A percentile compares a stretch with the other conserved stretches of the same genome.
These are phyloP conservation scores for Blastobotrys parvus DNA, from an alignment of 805 yeast genomes.

Conservation along the genomic window DNA sequence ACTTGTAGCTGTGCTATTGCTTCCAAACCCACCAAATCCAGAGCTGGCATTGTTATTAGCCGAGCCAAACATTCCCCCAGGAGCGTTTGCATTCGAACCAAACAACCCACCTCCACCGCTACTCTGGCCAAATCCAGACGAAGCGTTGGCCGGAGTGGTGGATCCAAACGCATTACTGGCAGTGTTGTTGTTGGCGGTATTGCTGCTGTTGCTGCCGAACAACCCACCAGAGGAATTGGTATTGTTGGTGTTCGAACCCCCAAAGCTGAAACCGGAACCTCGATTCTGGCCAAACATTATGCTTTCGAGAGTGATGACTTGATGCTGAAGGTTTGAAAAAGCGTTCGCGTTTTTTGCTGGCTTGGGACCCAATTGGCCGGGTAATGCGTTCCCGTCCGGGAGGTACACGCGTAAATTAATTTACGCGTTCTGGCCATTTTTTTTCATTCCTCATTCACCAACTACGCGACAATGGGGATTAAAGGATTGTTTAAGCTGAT, in stretches of 20 bases:
- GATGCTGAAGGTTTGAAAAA: no score
- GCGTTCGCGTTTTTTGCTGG: no score
- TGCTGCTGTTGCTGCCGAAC: conserved; percentile 16
- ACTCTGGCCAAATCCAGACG: conserved; percentile 14
- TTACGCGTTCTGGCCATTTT: no score
- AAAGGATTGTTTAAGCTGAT: conserved; percentile 70
- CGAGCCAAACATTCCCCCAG: conserved; percentile 16
- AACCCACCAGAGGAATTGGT: conserved; percentile 14
- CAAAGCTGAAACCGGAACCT: conserved; percentile 12
- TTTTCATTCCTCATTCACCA: no score
- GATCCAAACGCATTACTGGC: conserved; percentile 21
- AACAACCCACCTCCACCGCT: conserved; percentile 5
- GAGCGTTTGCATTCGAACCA: conserved; percentile 8
- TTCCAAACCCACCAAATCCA: conserved; percentile 21
- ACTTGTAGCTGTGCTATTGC: conserved; percentile 11
- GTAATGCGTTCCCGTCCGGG: no score
- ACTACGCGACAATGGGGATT: conserved; percentile 26
- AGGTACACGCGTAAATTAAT: no score
- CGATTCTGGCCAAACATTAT: conserved; percentile 17
- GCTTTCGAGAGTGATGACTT: no score
- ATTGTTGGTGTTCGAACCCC: conserved; percentile 14
- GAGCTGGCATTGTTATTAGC: conserved; percentile 1
- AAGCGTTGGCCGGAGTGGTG: conserved; percentile 3
- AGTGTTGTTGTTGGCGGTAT: conserved; percentile 5
- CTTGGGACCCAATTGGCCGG: no score